These are phyloP conservation scores for Entelexis paramagnoliae DNA, from an alignment of 1,139 yeast species.

Conservation along the genomic window DNA sequence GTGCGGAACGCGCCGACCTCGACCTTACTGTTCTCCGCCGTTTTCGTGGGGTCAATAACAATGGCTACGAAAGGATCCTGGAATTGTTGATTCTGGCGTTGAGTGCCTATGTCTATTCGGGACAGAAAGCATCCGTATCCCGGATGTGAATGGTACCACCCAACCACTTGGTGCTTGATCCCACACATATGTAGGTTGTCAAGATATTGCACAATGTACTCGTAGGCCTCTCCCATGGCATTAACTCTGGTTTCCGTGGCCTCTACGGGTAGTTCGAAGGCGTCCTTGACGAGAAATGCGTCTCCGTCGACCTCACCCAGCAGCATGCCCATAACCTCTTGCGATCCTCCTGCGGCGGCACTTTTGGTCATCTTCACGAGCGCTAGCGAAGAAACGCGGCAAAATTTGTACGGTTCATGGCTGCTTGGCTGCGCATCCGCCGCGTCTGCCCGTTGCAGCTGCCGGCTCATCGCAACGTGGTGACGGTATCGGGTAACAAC, in stretches of 20 bases:
- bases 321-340: constrained; percentile 81
- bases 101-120: constrained; percentile 94
- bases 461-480: not conserved
- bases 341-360: constrained; percentile 77
- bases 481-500: not conserved
- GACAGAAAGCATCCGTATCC: constrained; percentile 99
- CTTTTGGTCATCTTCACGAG: constrained; percentile 70
- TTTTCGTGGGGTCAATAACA: constrained; percentile 85
- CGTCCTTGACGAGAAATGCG: constrained; percentile 68
- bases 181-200: constrained; percentile 32
- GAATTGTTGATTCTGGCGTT: constrained; percentile 74
- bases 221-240: constrained; percentile 89
- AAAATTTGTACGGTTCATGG: constrained; percentile 4
- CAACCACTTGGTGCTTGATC: constrained; percentile 43
- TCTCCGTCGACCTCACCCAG: constrained; percentile 81
- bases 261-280: constrained; percentile 81
- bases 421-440: not conserved
- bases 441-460: not conserved
- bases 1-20: constrained; percentile 93
- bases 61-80: constrained; percentile 96
- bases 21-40: constrained; percentile 52
- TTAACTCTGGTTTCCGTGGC: constrained; percentile 95
- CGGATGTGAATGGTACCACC: constrained; percentile 86
- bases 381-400: constrained; percentile 59
- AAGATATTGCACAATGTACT: constrained; percentile 80